Percentiles rank a stretch among this genome's conserved stretches.
These are phyloP conservation scores for Nidula niveotomentosa DNA, from an alignment of 1,284 basidiomycete species.

Conservation along the genomic window DNA sequence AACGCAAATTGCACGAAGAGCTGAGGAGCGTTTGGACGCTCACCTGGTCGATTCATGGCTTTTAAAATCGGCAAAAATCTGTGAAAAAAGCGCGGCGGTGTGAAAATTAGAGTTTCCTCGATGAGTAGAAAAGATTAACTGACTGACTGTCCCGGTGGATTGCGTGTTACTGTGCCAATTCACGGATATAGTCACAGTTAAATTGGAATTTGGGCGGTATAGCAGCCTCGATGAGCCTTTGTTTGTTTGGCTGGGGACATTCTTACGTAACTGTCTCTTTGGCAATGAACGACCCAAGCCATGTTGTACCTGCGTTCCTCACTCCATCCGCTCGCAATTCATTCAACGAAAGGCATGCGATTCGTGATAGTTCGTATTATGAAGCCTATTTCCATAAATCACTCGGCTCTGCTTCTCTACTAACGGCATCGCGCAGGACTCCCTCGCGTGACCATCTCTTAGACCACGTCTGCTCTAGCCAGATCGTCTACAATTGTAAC, in stretches of 20 bases:
- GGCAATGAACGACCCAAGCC: not conserved
- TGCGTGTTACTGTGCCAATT: constrained; percentile 13
- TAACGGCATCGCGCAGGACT: too few relatives aligned
- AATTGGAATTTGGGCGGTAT: constrained; percentile 11
- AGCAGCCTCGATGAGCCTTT: constrained; percentile 26
- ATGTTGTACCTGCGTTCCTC: too few relatives aligned
- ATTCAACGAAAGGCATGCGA: too few relatives aligned
- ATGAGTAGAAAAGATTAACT: not conserved
- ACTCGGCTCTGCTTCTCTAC: too few relatives aligned
- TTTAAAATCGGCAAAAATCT: constrained; percentile 23
- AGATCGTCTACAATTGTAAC: too few relatives aligned
- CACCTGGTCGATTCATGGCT: constrained; percentile 51
- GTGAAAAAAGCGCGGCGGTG: constrained; percentile 19
- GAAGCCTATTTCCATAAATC: too few relatives aligned
- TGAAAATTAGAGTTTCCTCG: constrained; percentile 5
- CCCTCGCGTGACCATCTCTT: too few relatives aligned
- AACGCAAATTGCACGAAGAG: constrained; percentile 15
- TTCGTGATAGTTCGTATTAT: too few relatives aligned
- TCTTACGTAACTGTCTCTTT: constrained; percentile 14
- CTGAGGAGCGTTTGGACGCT: constrained; percentile 16
- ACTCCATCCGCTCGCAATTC: too few relatives aligned
- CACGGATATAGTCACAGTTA: constrained; percentile 22
- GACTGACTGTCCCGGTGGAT: constrained; percentile 1
- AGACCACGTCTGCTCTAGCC: too few relatives aligned
- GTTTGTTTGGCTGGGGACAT: constrained; percentile 35